phyloP scores from a whole-genome alignment of 179 eudicot species.

The Spinacia oleracea region DNA sequence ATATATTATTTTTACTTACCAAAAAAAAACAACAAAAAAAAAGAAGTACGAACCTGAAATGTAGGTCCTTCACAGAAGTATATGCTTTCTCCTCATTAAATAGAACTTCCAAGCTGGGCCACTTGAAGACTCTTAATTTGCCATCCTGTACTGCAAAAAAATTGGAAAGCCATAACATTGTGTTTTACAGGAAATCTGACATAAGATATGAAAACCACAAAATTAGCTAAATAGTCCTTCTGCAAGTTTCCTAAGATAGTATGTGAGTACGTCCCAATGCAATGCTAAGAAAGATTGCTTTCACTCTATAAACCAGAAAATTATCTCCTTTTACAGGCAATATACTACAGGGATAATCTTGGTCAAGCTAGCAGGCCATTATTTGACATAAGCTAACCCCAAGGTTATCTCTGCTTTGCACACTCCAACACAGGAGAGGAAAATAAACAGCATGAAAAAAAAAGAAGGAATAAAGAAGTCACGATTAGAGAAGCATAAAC shows the following conservation, averaged over 20 bases:
- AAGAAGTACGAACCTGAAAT: constrained; percentile 71
- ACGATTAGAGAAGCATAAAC: too few relatives aligned
- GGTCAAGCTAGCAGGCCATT: neutral
- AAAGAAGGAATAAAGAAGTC: neutral
- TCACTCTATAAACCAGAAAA: neutral
- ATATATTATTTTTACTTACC: too few relatives aligned
- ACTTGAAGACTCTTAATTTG: constrained; percentile 82
- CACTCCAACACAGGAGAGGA: neutral
- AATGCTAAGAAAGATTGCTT: neutral
- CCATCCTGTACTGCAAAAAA: constrained; percentile 93
- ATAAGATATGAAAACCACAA: neutral
- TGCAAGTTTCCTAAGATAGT: neutral
- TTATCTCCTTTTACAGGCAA: neutral
- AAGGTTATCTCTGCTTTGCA: neutral
- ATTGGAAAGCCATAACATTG: constrained; percentile 29
- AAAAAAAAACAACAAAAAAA: too few relatives aligned
- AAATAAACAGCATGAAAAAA: neutral
- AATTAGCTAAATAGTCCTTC: neutral
- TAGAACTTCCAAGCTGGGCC: constrained; percentile 83
- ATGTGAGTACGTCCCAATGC: too few relatives aligned
- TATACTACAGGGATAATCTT: neutral
- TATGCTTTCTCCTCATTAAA: constrained; percentile 61
- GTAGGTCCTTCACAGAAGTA: constrained; percentile 71
- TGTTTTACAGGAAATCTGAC: constrained; percentile 15
- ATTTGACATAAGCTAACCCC: neutral